A percentile compares a stretch with the other conserved stretches of the same genome.
These are phyloP conservation scores for Ceriops tagal DNA, from an alignment of 345 rosid species.

Conservation along the genomic window DNA sequence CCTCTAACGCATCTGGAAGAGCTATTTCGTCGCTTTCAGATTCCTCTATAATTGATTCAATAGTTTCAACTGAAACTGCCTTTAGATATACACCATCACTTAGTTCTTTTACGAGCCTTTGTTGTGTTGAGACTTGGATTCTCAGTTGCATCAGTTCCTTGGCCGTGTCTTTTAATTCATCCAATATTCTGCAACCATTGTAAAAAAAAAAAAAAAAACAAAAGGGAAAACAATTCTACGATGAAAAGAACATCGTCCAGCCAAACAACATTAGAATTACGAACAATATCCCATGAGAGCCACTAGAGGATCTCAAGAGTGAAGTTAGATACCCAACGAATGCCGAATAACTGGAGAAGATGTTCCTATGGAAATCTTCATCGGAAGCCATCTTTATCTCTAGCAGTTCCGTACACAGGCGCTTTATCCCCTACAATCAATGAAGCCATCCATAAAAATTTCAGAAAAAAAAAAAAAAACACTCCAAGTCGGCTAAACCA, in stretches of 20 bases:
- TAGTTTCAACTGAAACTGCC: constrained; percentile 31
- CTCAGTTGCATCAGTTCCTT: constrained; percentile 42
- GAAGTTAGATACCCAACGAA: constrained; percentile 42
- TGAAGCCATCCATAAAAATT: not conserved
- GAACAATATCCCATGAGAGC: too few relatives aligned
- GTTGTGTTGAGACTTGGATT: constrained; percentile 41
- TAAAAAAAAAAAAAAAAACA: not conserved
- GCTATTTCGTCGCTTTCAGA: constrained; percentile 24
- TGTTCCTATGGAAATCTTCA: constrained; percentile 49
- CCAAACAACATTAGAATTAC: too few relatives aligned
- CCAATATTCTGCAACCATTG: constrained; percentile 39
- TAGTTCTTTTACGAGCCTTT: constrained; percentile 42
- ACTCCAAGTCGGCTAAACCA: not conserved
- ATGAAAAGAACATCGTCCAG: not conserved
- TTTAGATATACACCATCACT: constrained; percentile 29
- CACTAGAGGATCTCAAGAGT: not conserved
- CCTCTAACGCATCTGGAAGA: constrained; percentile 28
- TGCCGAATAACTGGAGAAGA: constrained; percentile 38
- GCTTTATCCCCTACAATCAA: constrained; percentile 45
- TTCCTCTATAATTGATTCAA: constrained; percentile 26
- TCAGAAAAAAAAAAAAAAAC: not conserved
- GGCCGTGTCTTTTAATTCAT: constrained; percentile 42
- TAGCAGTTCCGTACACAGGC: constrained; percentile 50
- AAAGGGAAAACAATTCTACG: not conserved
- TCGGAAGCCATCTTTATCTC: constrained; percentile 57